Base-by-base conservation (phyloP, 2,329 filamentous ascomycete genomes). In the Neonectria neomacrospora region DNA sequence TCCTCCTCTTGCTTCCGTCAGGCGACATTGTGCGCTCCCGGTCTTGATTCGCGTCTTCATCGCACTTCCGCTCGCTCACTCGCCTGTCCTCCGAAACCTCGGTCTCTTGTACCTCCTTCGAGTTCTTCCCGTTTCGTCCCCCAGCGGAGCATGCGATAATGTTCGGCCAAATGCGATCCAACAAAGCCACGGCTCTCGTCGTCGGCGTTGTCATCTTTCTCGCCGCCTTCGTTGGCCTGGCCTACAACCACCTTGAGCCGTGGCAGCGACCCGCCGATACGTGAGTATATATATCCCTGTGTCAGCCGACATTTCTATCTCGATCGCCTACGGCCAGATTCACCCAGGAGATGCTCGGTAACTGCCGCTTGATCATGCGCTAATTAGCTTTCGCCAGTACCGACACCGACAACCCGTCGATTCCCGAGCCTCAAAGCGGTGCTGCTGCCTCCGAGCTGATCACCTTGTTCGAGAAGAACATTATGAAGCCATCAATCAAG, bases 201-300 rank as follows among this genome's bases (percentile, higher is more conserved):
- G 66, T 74, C 53, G 76, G 65, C 34, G 66, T 71, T 42, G 66
- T 78, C 48, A 67, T 79, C 66, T 78, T 77, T 65, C 65, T 78
- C 63, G 67, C 72, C 54, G 64, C 73, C 58, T 71, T 78, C 44
- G 67, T 75, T 42, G 74, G 75, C 61, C 69, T 79, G 26, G 69
- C 72, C 55, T 77, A 75, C 58, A 75, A 75, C 66, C 74, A 76
- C 57, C 64, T 78, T 26, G 75, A 75, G 56, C 70, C 68, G 9
- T 76, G 71, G 71, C 68, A 71, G 63, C 67, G 57, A 58, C 68
- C 71, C 5, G 57, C 68, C 28, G 68, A 73, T 59, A 64, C 66
- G 71, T 73, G 41, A 71, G 71, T 64, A 48, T n/a, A n/a, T n/a
- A n/a, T n/a, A n/a, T n/a, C n/a, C 59, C 32, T 6, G 28, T 39